Base-by-base conservation (phyloP, 2,329 filamentous ascomycete genomes). In the Aspergillus costaricaensis region DNA sequence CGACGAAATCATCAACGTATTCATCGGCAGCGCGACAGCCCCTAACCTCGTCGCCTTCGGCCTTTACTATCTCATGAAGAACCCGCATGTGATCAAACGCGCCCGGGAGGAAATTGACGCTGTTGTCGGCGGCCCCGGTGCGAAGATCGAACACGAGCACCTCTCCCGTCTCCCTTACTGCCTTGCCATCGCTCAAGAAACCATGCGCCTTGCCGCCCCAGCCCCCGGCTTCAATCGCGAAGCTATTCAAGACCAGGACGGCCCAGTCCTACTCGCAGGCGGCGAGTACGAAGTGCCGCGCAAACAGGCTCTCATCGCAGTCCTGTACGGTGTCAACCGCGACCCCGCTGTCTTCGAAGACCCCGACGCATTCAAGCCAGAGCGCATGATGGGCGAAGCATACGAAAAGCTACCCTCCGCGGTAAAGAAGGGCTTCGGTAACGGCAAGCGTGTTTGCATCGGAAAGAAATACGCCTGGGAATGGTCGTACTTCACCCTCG, bases 391-490 rank as follows among this genome's bases (percentile, higher is more conserved):
- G 0, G 87, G 90, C 21, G 88, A 88, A 17, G 82, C 83, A 25
- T 92, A 91, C 69, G 84, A 86, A 60, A 82, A 82, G 25, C 80
- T 90, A 5, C 88, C 86, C 5, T 81, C 82, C 14, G 85, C 85
- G 57, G 82, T 82, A 25, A 90, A 86, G 85, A 90, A 90, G 62
- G 71, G 90, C 4, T 94, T 92, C 67, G 91, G 91, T 0, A 90
- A 90, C 60, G 90, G 90, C 2, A 81, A 84, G 62, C 80, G 91
- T 51, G 85, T 79, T 1, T 94, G 90, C 65, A 91, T 92, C 59
- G 90, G 91, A 1, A 80, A 87, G 6, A 81, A 83, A 0, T 92
- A 92, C 72, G 89, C 90, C 1, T 90, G 87, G 86, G 88, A 92
- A 69, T 91, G 92, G 77, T 82, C 84, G 1, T 71, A 90, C 9